Base-by-base conservation (phyloP, 2,329 filamentous ascomycete genomes). In the Amauroascus verrucosus region DNA sequence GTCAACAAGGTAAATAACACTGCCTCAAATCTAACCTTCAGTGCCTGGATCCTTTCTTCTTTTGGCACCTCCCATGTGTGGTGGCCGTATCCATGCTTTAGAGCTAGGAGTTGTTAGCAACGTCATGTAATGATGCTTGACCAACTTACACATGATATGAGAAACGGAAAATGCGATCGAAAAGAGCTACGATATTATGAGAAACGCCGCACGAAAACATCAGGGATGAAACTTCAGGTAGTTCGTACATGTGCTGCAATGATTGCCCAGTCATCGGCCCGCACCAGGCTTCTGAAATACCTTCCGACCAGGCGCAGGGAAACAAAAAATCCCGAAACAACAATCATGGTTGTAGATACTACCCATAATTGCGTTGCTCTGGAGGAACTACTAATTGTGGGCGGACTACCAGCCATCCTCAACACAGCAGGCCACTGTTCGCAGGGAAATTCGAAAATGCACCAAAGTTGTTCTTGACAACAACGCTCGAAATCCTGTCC, bases 251-350 rank as follows among this genome's bases (percentile, higher is more conserved):
- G 37, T 30, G 54, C 20, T 20, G 26, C 51, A 16, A 53, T 9
- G 16, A 56, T 56, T 40, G 51, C 41, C 50, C 51, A 56, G 41
- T 56, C 54, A 53, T 56, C 54, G 16, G 26, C 28, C 38, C 22
- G 28, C 14, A 56, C 14, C 16, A 47, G 32, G 18, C 45, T 48
- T 33, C 50, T 49, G 18, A 49, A 47, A 48, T 46, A 56, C 43
- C 54, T 56, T n/a, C 41, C 54, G 22, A 43, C 45, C 22, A 56
- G 32, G 14, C 54, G 50, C 11, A 56, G 37, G 11, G 30, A 20
- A 20, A 56, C 54, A 24, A 53, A 50, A 38, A 56, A 1, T 2
- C 50, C 54, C 9, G 54, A 30, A 35, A 56, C 20, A 18, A 50
- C 28, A 18, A 53, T 32, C 54, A 53, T 53, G 7, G 51, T 30